A percentile compares a stretch with the other conserved stretches of the same genome.
These are phyloP conservation scores for Hericium coralloides DNA, from an alignment of 768 basidiomycete species.

Conservation along the genomic window DNA sequence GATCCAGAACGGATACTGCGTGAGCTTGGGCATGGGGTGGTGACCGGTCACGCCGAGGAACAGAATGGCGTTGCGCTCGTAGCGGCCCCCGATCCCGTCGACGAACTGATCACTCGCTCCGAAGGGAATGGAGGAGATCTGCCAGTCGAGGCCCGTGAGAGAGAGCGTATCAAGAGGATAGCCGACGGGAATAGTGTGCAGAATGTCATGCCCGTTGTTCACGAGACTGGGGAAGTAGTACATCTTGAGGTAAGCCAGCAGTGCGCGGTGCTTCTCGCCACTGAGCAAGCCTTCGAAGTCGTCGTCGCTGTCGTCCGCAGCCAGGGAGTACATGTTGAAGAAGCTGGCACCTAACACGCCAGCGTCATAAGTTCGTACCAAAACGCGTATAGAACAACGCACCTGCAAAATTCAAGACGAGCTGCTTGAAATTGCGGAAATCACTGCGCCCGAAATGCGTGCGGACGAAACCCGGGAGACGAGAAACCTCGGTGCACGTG, in stretches of 20 bases:
- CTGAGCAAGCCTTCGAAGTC: slow-evolving; percentile 6
- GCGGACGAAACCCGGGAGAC: slow-evolving; percentile 4
- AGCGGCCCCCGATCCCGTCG: neutral
- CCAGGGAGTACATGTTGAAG: neutral
- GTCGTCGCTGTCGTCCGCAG: slow-evolving; percentile 5
- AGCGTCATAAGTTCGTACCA: too few species aligned
- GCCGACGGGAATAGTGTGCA: slow-evolving; percentile 9
- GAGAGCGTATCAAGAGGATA: neutral
- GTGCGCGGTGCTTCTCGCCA: slow-evolving; percentile 11
- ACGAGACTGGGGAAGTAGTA: slow-evolving; percentile 21
- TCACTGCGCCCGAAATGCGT: slow-evolving; percentile 6
- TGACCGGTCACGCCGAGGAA: neutral
- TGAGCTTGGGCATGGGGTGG: neutral
- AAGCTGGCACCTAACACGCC: neutral
- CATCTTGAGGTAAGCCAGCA: slow-evolving; percentile 14
- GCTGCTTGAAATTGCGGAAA: slow-evolving; percentile 14
- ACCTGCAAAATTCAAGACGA: slow-evolving; percentile 20
- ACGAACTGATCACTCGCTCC: neutral
- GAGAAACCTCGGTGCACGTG: slow-evolving; percentile 9
- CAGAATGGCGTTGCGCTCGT: neutral
- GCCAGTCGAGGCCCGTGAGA: neutral
- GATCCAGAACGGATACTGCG: too few species aligned
- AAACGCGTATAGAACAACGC: neutral
- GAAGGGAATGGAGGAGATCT: neutral
- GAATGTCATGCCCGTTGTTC: slow-evolving; percentile 15